Evolutionary conservation across 208 protist species (phyloP).

Genomic region (Trypanosomatidae sp.): DNA sequence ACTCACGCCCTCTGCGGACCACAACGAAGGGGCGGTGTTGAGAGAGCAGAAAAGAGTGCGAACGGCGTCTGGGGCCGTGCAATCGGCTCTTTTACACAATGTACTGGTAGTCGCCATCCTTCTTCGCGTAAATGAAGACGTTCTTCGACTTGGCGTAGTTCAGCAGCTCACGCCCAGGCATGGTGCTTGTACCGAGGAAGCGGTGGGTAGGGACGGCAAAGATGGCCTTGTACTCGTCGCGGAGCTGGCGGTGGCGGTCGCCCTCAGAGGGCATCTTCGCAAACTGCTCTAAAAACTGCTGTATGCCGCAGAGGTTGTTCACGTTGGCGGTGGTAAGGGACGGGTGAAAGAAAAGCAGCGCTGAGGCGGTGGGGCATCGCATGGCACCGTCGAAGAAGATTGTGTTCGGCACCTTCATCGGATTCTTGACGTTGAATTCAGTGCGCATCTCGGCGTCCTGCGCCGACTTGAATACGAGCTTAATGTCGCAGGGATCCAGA

Average conservation of each 20-base stretch:
- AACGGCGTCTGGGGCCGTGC: no score
- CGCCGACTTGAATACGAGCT: slow-evolving; percentile 73
- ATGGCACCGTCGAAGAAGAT: slow-evolving; percentile 88
- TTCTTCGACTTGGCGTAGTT: slow-evolving; percentile 81
- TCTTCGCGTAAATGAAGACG: slow-evolving; percentile 83
- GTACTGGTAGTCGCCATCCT: slow-evolving; percentile 65
- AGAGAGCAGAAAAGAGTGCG: no score
- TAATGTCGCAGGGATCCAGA: slow-evolving; percentile 84
- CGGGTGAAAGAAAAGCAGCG: slow-evolving; percentile 56
- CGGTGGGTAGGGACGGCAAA: slow-evolving; percentile 57
- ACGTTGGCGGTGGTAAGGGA: slow-evolving; percentile 56
- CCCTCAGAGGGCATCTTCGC: slow-evolving; percentile 53
- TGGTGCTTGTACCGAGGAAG: slow-evolving; percentile 71
- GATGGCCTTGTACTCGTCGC: slow-evolving; percentile 52
- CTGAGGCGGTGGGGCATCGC: slow-evolving; percentile 53
- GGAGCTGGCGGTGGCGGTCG: slow-evolving; percentile 78
- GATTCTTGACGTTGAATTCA: slow-evolving; percentile 68
- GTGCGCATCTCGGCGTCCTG: slow-evolving; percentile 72
- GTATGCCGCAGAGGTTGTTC: slow-evolving; percentile 58
- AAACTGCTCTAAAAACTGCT: slow-evolving; percentile 73
- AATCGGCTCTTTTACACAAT: slow-evolving; percentile 27
- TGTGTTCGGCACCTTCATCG: slow-evolving; percentile 58
- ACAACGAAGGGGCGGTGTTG: no score
- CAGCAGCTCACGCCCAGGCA: slow-evolving; percentile 68
- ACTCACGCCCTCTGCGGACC: no score